A percentile compares a stretch with the other conserved stretches of the same genome.
phyloP scores from a whole-genome alignment of 1,284 basidiomycete species.

The Ustilago sp. region DNA sequence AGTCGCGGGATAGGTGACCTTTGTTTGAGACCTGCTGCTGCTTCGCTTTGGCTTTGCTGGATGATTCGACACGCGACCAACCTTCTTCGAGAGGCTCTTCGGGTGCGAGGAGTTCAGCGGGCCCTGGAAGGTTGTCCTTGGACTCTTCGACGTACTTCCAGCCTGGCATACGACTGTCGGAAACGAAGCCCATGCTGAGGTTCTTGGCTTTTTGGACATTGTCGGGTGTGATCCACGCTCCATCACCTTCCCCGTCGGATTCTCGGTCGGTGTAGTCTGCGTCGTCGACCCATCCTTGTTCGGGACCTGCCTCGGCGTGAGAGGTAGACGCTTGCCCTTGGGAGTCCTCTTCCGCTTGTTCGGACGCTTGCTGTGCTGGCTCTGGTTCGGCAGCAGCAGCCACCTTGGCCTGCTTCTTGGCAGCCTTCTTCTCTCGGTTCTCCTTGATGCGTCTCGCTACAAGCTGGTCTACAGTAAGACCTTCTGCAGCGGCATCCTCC shows the following conservation, averaged over 20 bases:
- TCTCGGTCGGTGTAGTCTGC: constrained; percentile 81
- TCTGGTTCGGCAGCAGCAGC: constrained; percentile 10
- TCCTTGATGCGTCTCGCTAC: constrained; percentile 39
- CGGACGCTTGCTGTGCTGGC: constrained; percentile 12
- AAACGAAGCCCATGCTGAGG: constrained; percentile 78
- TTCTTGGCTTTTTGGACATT: constrained; percentile 91
- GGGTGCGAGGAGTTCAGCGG: constrained; percentile 29
- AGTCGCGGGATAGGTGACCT: constrained; percentile 72
- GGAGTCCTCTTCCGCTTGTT: constrained; percentile 38
- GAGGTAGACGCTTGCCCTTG: constrained; percentile 8
- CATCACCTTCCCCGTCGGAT: constrained; percentile 72
- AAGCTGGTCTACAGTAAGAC: constrained; percentile 39
- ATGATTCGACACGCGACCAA: constrained; percentile 46
- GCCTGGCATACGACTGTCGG: constrained; percentile 47
- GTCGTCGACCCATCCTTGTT: constrained; percentile 42
- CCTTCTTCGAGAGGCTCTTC: constrained; percentile 49
- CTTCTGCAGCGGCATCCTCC: constrained; percentile 30
- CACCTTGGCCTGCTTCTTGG: constrained; percentile 40
- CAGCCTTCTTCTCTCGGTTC: constrained; percentile 42
- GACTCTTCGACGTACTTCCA: constrained; percentile 38
- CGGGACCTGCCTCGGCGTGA: constrained; percentile 14
- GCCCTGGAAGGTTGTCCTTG: constrained; percentile 32
- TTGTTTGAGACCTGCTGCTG: constrained; percentile 53
- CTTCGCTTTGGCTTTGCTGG: constrained; percentile 30
- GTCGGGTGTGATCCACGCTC: constrained; percentile 93